Conservation (phyloP, 805 yeast genomes). For the Cyberlindnera nakhonratchasimensis region DNA sequence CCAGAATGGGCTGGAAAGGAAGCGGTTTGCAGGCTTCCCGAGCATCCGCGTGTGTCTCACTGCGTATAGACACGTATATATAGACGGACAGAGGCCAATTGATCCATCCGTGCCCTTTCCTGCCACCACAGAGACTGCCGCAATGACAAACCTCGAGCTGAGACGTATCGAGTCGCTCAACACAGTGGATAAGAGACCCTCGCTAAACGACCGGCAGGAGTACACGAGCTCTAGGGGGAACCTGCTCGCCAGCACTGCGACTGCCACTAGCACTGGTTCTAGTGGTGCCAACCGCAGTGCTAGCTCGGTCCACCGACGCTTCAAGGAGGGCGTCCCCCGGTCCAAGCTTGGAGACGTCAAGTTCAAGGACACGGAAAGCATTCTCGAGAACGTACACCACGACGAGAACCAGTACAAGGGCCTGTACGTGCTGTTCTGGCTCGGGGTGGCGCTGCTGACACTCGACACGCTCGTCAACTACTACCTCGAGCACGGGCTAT, state of each 20-base stretch:
- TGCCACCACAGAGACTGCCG: too few relatives aligned
- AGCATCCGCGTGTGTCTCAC: too few relatives aligned
- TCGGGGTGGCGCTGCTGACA: conserved; percentile 41
- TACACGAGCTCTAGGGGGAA: conserved; percentile 7
- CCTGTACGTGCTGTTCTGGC: conserved; percentile 77
- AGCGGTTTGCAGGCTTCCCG: too few relatives aligned
- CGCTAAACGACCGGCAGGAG: conserved; percentile 13
- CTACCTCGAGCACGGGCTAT: conserved; percentile 43
- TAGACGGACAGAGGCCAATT: too few relatives aligned
- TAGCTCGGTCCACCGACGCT: conserved; percentile 22
- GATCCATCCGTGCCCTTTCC: too few relatives aligned
- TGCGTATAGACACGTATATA: too few relatives aligned
- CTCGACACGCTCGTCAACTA: conserved; percentile 53
- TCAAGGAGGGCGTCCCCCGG: conserved; percentile 21
- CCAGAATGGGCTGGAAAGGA: too few relatives aligned
- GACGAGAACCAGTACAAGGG: conserved; percentile 55
- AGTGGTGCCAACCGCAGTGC: too few relatives aligned
- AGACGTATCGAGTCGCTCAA: conserved; percentile 8
- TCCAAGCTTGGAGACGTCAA: conserved; percentile 28
- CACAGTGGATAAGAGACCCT: conserved; percentile 11
- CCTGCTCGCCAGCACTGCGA: too few relatives aligned
- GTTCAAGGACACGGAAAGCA: conserved; percentile 18
- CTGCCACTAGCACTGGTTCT: too few relatives aligned
- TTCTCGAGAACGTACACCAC: conserved; percentile 23
- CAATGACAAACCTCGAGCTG: neutral